Conservation (phyloP, 2,329 filamentous ascomycete species). For the Phyllosticta citribraziliensis region DNA sequence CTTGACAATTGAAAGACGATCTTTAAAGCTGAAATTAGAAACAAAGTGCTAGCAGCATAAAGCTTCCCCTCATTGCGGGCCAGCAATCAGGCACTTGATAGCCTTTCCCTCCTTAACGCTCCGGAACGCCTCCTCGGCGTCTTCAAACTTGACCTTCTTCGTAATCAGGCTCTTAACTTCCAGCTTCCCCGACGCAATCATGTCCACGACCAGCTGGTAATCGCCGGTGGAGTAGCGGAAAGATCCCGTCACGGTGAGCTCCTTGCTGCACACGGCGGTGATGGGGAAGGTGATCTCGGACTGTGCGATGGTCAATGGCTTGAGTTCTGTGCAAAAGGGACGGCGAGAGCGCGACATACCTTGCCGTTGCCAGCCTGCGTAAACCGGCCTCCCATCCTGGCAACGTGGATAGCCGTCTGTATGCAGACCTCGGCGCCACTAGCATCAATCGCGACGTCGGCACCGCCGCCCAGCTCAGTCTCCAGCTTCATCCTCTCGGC, state of each 20-base stretch:
- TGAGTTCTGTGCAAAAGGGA: not conserved
- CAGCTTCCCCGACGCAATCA: slow-evolving; percentile 64
- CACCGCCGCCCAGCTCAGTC: slow-evolving; percentile 48
- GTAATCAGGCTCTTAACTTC: slow-evolving; percentile 71
- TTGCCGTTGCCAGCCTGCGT: slow-evolving; percentile 68
- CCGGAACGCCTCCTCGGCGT: slow-evolving; percentile 78
- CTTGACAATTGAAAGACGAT: not conserved
- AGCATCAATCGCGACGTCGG: slow-evolving; percentile 40
- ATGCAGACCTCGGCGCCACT: slow-evolving; percentile 40
- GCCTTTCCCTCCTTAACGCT: slow-evolving; percentile 78
- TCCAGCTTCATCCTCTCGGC: slow-evolving; percentile 56
- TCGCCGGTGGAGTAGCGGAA: slow-evolving; percentile 87
- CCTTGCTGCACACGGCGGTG: slow-evolving; percentile 79
- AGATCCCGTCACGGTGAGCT: slow-evolving; percentile 75
- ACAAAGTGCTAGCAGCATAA: not conserved
- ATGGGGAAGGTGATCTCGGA: slow-evolving; percentile 85
- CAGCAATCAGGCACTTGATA: slow-evolving; percentile 52
- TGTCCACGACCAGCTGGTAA: slow-evolving; percentile 71
- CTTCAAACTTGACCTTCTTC: slow-evolving; percentile 63
- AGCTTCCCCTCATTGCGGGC: slow-evolving; percentile 16
- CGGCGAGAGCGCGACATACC: not conserved
- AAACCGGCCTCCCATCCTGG: slow-evolving; percentile 39
- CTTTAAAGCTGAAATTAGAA: not conserved
- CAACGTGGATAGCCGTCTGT: slow-evolving; percentile 40
- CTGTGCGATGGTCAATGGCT: slow-evolving; percentile 5